A percentile compares a stretch with the other conserved stretches of the same genome.
These are phyloP conservation scores for Phaeosphaeriaceae sp. DNA, from an alignment of 2,329 filamentous ascomycete species.

Conservation along the genomic window DNA sequence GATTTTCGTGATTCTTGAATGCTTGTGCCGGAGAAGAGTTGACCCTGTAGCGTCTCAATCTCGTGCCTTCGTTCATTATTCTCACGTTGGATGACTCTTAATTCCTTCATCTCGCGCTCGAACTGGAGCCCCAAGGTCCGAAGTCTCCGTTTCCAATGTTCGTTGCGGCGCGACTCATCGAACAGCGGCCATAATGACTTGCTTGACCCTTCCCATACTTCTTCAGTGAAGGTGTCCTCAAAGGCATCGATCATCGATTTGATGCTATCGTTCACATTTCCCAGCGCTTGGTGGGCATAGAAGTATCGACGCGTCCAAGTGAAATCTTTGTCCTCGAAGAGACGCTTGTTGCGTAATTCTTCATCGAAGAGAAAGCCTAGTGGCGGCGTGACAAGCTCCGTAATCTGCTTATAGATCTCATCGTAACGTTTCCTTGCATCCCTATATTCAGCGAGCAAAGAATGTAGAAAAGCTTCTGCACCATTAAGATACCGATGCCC, in stretches of 20 bases:
- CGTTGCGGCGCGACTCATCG: constrained; percentile 54
- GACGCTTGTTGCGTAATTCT: constrained; percentile 61
- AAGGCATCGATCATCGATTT: constrained; percentile 65
- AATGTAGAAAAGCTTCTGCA: constrained; percentile 66
- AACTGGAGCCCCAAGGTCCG: constrained; percentile 56
- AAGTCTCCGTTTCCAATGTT: constrained; percentile 59
- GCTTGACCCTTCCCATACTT: constrained; percentile 64
- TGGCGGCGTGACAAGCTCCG: constrained; percentile 65
- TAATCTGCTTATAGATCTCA: constrained; percentile 63
- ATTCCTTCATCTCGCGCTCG: constrained; percentile 59
- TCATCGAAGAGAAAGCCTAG: constrained; percentile 66
- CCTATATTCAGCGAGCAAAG: constrained; percentile 64
- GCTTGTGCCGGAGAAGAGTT: constrained; percentile 68
- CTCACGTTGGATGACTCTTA: constrained; percentile 56
- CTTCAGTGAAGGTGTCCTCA: constrained; percentile 63
- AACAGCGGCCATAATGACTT: constrained; percentile 63
- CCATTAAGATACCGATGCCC: constrained; percentile 65
- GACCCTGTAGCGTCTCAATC: constrained; percentile 64
- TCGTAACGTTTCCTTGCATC: constrained; percentile 66
- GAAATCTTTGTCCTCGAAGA: constrained; percentile 67
- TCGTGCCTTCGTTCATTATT: constrained; percentile 63
- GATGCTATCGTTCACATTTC: constrained; percentile 65
- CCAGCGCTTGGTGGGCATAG: constrained; percentile 67
- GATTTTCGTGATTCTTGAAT: constrained; percentile 67
- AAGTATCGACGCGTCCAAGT: constrained; percentile 68